Evolutionary conservation across 306 rosid species (phyloP), one percentile per base, ranked within the genome.

Genomic region (Castanea mollissima): DNA sequence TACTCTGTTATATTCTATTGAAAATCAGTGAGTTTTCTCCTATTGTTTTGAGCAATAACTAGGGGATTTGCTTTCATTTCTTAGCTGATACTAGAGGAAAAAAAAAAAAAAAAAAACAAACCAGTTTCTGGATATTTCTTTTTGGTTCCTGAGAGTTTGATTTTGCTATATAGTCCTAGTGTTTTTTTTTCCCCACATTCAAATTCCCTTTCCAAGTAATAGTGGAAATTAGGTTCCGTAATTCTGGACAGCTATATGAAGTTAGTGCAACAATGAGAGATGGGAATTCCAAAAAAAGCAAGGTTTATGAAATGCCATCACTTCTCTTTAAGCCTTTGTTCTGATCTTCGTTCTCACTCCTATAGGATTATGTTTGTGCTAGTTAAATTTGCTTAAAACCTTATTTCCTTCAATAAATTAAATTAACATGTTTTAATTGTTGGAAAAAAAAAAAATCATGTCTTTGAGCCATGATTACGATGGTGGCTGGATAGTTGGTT

Each of bases 231-330:
- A 74, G 29, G 57, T 76, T 79, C 23, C 72, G 76, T 54, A 78
- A 71, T 78, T 74, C 57, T 41, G 27, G 78, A 75, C 70, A 79
- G 71, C 87, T 91, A 71, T 87, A 91, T 96, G 99, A 93, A 96
- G 91, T 82, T 88, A 64, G 83, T 79, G 75, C 87, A 81, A 91
- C 98, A 90, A 96, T 93, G 99, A 92, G 91, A 93, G 99, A 96
- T 93, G 99, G 88, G 55, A 90, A 86, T 91, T 86, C 84, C 67
- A 96, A 93, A 90, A 96, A 91, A 88, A 91, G 91, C 98, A 96
- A 96, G 99, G 99, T 96, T 89, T 84, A 87, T 76, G 80, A 75
- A 86, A 84, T 74, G 84, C 41, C 72, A 59, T 5, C 34, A 57
- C 81, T 76, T 49, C 57, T 76, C 63, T 71, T 46, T 19, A 51